Base-by-base conservation (phyloP, 2,329 filamentous ascomycete species). In the Metarhizium humberi region DNA sequence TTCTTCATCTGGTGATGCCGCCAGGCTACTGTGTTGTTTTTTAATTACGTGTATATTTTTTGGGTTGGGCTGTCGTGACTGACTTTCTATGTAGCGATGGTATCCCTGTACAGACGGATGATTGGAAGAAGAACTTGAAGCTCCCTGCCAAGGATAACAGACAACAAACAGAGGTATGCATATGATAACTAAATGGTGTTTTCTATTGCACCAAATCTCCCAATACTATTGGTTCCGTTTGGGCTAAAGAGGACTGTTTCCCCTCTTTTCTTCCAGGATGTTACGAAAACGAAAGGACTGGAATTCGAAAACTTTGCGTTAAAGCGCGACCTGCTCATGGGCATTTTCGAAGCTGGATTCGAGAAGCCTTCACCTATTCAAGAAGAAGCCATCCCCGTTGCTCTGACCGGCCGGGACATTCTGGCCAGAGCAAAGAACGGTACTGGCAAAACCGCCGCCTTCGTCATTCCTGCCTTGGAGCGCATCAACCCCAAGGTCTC, bases 331-430 rank as follows among this genome's bases (percentile, higher is more conserved):
- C 78, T 99, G 58, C 84, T 99, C 76, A 99, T 97, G 92, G 94
- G 94, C 59, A 97, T 99, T 62, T 99, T 97, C 72, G 94, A 99
- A 77, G 94, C 94, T 63, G 94, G 94, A 60, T 99, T 96, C 72
- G 94, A 99, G 72, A 96, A 95, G 75, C 94, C 94, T 16, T 99
- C 94, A 56, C 94, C 94, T 11, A 99, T 99, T 65, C 94, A 99
- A 83, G 94, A 99, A 85, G 94, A 97, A 76, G 91, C 94, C 55
- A 96, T 99, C 67, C 94, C 94, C 50, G 92, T 99, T 62, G 94
- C 94, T 52, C 81, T 99, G 56, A 95, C 92, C 50, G 94, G 94
- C 55, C 85, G 92, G 74, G 94, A 99, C 69, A 92, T 99, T 65
- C 82, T 99, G 61, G 94, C 94, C 57, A 85, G 94, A 73, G 94